These are phyloP conservation scores for Croton laevigatus DNA, from an alignment of 441 rosid species.

Conservation along the genomic window DNA sequence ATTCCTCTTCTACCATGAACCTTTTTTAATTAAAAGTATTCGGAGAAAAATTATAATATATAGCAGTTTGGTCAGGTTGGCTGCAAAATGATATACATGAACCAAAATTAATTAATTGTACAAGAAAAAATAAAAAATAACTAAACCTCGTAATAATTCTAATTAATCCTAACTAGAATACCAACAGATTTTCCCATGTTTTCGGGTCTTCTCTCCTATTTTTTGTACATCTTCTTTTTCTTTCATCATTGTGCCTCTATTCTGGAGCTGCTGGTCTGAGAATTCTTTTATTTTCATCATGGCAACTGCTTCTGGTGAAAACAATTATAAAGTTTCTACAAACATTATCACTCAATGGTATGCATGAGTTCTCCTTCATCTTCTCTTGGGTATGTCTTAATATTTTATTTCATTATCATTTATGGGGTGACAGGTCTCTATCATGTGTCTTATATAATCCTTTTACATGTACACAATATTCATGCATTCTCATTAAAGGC, in stretches of 20 bases:
- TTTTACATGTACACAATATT: no score
- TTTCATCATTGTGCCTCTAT: neutral
- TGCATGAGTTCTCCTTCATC: slow-evolving; percentile 26
- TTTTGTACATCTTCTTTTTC: neutral
- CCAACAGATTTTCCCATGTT: neutral
- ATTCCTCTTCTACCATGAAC: no score
- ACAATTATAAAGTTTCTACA: slow-evolving; percentile 20
- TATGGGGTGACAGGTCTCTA: neutral
- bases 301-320: slow-evolving; percentile 24
- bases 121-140: no score
- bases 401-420: slow-evolving; percentile 1
- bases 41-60: no score
- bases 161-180: no score
- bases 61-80: no score
- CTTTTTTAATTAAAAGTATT: no score
- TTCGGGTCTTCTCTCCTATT: neutral
- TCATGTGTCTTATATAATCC: neutral
- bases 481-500: neutral
- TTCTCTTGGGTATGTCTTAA: slow-evolving; percentile 31
- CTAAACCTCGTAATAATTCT: no score
- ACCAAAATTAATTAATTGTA: no score
- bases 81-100: no score
- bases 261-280: slow-evolving; percentile 10
- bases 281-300: slow-evolving; percentile 29
- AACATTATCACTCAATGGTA: slow-evolving; percentile 25